Conservation (phyloP, 805 yeast genomes). For the Spathaspora sp. region DNA sequence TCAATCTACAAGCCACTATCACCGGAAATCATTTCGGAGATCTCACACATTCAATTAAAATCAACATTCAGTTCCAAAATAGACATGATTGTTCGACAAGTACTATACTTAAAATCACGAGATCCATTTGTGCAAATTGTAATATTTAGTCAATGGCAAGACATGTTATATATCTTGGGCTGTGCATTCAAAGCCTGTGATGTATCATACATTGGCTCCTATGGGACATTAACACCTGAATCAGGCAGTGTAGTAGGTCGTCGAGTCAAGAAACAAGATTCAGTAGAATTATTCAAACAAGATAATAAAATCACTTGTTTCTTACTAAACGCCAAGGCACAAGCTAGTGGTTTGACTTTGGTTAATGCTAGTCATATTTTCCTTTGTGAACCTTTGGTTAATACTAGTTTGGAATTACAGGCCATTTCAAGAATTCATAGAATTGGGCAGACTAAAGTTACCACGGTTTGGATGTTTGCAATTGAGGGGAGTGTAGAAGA, state of each 20-base stretch:
- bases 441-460: conserved; percentile 79
- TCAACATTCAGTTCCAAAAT: conserved; percentile 76
- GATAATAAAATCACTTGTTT: conserved; percentile 73
- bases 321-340: conserved; percentile 76
- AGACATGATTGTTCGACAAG: conserved; percentile 74
- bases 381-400: conserved; percentile 87
- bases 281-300: conserved; percentile 58
- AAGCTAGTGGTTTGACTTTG: conserved; percentile 87
- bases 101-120: conserved; percentile 54
- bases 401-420: conserved; percentile 82
- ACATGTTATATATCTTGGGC: conserved; percentile 62
- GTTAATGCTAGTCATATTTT: conserved; percentile 92
- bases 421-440: conserved; percentile 91
- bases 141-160: conserved; percentile 87
- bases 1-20: conserved; percentile 47
- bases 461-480: conserved; percentile 91
- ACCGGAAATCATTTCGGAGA: conserved; percentile 37
- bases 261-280: conserved; percentile 25
- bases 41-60: conserved; percentile 32
- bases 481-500: conserved; percentile 86
- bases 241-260: conserved; percentile 26
- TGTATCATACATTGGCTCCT: conserved; percentile 55
- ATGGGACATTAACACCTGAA: conserved; percentile 33
- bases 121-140: conserved; percentile 74
- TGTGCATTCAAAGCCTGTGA: conserved; percentile 60